Evolutionary conservation across 805 yeast genomes (phyloP).

Genomic region (Lachancea lanzarotensis): DNA sequence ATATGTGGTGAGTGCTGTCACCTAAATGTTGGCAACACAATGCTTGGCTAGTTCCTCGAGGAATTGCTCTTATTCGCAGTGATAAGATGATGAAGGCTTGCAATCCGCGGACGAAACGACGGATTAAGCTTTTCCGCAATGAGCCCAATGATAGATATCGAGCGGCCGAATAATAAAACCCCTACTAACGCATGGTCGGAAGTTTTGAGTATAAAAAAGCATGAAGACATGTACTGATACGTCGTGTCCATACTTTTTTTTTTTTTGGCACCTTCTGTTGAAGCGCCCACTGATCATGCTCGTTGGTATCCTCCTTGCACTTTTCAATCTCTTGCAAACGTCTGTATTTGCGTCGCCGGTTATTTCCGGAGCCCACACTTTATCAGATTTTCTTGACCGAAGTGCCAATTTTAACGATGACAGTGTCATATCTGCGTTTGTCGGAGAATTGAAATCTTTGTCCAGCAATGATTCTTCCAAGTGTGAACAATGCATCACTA

Average conservation of each 20-base stretch:
- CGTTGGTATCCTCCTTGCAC: not conserved
- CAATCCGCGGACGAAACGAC: too few species aligned
- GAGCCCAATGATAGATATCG: too few species aligned
- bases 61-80: too few species aligned
- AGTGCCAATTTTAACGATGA: not conserved
- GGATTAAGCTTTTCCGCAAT: too few species aligned
- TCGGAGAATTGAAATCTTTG: slow-evolving; percentile 1
- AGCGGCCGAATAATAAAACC: too few species aligned
- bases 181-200: too few species aligned
- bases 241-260: not conserved
- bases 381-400: not conserved
- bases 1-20: too few species aligned
- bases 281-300: not conserved
- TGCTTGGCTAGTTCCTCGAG: too few species aligned
- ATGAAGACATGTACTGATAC: not conserved
- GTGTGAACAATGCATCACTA: slow-evolving; percentile 34
- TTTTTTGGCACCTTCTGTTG: not conserved
- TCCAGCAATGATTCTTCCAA: slow-evolving; percentile 7
- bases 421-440: not conserved
- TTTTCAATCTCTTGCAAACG: not conserved
- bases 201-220: too few species aligned
- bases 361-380: not conserved
- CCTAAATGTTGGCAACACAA: too few species aligned
- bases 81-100: too few species aligned
- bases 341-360: not conserved